A percentile compares a stretch with the other conserved stretches of the same genome.
These are phyloP conservation scores for Verticillium tricorpus DNA, from an alignment of 2,329 filamentous ascomycete species.

Conservation along the genomic window DNA sequence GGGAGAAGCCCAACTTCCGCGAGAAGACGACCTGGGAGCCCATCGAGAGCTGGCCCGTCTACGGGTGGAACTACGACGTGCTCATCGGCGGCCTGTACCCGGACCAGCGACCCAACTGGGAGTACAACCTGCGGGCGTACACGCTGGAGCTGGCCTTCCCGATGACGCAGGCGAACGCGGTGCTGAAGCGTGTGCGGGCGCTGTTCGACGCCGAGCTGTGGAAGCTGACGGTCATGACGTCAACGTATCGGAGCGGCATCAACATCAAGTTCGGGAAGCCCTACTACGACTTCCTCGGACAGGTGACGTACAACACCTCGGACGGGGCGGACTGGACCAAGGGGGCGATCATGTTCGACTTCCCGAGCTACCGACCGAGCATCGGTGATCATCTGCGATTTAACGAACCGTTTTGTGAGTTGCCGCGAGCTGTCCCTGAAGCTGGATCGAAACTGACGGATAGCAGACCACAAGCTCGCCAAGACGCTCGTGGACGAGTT, in stretches of 20 bases:
- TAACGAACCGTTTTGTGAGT: conserved; percentile 46
- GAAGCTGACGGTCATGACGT: conserved; percentile 40
- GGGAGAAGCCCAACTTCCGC: conserved; percentile 47
- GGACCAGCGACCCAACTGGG: conserved; percentile 43
- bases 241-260: conserved; percentile 46
- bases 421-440: neutral
- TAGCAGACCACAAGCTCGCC: conserved; percentile 36
- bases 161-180: conserved; percentile 41
- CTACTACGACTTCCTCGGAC: conserved; percentile 44
- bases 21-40: conserved; percentile 41
- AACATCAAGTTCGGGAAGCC: conserved; percentile 49
- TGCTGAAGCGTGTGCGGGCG: conserved; percentile 42
- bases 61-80: conserved; percentile 50
- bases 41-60: conserved; percentile 43
- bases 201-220: conserved; percentile 42
- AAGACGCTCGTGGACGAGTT: conserved; percentile 44
- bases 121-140: conserved; percentile 40
- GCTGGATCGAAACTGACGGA: neutral
- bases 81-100: conserved; percentile 47
- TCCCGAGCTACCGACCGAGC: conserved; percentile 41
- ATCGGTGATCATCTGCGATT: conserved; percentile 40
- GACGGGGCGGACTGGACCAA: conserved; percentile 45
- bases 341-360: conserved; percentile 51
- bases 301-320: conserved; percentile 41
- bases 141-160: conserved; percentile 49